Conservation (phyloP, 768 basidiomycete genomes). For the Rhodocollybia butyracea region DNA sequence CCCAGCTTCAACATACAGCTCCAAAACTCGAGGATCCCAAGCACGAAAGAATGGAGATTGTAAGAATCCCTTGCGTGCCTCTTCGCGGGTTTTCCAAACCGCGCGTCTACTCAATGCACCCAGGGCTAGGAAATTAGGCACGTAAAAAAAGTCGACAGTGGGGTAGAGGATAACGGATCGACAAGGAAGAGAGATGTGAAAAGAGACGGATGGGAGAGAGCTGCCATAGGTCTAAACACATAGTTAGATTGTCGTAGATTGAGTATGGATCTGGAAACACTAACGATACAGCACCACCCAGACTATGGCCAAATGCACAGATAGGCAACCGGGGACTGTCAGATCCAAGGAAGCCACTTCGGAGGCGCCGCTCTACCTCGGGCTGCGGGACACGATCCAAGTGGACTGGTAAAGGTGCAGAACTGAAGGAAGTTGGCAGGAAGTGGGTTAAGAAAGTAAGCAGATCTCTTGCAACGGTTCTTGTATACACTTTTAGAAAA, state of each 20-base stretch:
- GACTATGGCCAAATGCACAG: constrained; percentile 77
- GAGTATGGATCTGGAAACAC: constrained; percentile 23
- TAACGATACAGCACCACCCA: constrained; percentile 76
- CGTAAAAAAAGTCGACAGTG: constrained; percentile 18
- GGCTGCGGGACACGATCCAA: constrained; percentile 44
- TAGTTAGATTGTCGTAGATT: neutral
- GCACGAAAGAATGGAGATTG: constrained; percentile 62
- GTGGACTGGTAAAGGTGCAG: constrained; percentile 44
- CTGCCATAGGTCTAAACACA: constrained; percentile 56
- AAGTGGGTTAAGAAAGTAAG: constrained; percentile 70
- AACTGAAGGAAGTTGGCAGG: constrained; percentile 41
- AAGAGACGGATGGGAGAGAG: constrained; percentile 56
- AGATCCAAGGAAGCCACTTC: constrained; percentile 38
- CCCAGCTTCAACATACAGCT: constrained; percentile 58
- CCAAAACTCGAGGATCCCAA: constrained; percentile 67
- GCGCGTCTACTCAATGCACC: constrained; percentile 59
- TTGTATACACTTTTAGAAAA: constrained; percentile 62
- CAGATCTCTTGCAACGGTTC: constrained; percentile 74
- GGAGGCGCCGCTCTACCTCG: constrained; percentile 39
- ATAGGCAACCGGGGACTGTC: constrained; percentile 41
- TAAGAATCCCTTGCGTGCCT: constrained; percentile 48
- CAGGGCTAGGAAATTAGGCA: constrained; percentile 22
- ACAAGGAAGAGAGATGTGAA: constrained; percentile 73
- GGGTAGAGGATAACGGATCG: constrained; percentile 67
- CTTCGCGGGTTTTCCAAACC: constrained; percentile 61